phyloP scores from a whole-genome alignment of 805 yeast species.

The Saccharomycopsis olivae region DNA sequence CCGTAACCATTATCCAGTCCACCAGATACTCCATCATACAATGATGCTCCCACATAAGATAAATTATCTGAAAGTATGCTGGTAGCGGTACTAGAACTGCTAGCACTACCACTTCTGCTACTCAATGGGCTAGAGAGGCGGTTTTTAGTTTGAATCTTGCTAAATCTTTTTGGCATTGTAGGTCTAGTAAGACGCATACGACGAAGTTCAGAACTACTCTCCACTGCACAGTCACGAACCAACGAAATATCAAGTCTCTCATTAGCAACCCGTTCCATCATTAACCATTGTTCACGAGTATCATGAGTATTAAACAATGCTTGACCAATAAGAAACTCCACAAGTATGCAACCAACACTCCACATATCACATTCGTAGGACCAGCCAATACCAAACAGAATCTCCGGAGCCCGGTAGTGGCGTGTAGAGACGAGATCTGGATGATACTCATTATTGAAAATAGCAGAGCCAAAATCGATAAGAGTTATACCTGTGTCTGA shows the following conservation, averaged over 20 bases:
- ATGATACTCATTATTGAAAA: conserved; percentile 90
- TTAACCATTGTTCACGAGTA: conserved; percentile 84
- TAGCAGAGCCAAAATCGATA: conserved; percentile 96
- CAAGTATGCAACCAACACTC: conserved; percentile 91
- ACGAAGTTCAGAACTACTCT: neutral
- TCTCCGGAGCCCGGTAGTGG: conserved; percentile 96
- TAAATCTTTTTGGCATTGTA: no score
- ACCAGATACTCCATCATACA: neutral
- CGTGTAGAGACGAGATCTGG: conserved; percentile 87
- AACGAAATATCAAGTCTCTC: conserved; percentile 33
- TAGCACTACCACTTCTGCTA: conserved; percentile 1
- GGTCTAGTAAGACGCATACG: conserved; percentile 8
- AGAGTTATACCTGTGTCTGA: conserved; percentile 74
- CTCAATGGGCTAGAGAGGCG: conserved; percentile 6
- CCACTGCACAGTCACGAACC: conserved; percentile 23
- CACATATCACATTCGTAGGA: conserved; percentile 94
- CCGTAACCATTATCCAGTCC: conserved; percentile 13
- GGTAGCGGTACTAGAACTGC: neutral
- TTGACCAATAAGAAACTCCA: conserved; percentile 87
- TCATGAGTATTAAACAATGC: conserved; percentile 93
- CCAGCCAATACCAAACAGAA: conserved; percentile 93
- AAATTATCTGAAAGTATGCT: no score
- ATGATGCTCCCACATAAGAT: no score
- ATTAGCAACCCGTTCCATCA: conserved; percentile 79
- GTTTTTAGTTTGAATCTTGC: conserved; percentile 10